Base-by-base conservation (phyloP, 345 rosid species). In the Eucalyptus cladocalyx region DNA sequence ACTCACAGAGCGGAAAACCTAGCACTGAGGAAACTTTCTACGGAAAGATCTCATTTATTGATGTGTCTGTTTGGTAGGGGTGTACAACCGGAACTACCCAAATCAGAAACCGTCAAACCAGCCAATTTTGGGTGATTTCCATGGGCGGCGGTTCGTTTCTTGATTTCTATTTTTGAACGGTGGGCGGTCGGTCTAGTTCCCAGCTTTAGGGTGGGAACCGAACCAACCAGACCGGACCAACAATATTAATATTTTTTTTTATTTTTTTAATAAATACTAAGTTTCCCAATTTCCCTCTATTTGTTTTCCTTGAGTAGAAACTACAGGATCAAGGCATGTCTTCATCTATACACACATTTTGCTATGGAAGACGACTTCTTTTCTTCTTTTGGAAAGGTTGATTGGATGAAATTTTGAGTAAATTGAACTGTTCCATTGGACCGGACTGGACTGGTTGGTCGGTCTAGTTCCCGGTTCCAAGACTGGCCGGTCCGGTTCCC, bases 401-500 rank as follows among this genome's bases (percentile, higher is more conserved):
- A 53, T 21, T 53, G 26, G 11, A 9, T 53, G 11, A 53, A 53
- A 53, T 53, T 53, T 53, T 21, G 26, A 53, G 58, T 53, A 53
- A 21, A 21, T 53, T 53, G 58, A 21, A 53, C 1, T 21, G 2
- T 53, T 53, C 24, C 11, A 21, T 8, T 53, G 58, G 58, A 53
- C 26, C 11, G 2, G 10, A 19, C 5, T 3, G 10, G 56, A 18
- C 24, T 0, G 0, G 58, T 53, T 21, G 26, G 58, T 53, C 2
- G 1, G 5, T 53, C 58, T 53, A 1, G 24, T 53, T 53, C 58
- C 26, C 4, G 0, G 5, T 53, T 53, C 11, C 58, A 53, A 53
- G 58, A 53, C 1, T 53, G 0, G 58, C 10, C 2, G 1, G 26
- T 21, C 1, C 1, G 0, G 1, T 53, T 24, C 24, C 58, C 11